Conservation (phyloP, 495 filamentous ascomycete species). For the Penicillium waksmanii region DNA sequence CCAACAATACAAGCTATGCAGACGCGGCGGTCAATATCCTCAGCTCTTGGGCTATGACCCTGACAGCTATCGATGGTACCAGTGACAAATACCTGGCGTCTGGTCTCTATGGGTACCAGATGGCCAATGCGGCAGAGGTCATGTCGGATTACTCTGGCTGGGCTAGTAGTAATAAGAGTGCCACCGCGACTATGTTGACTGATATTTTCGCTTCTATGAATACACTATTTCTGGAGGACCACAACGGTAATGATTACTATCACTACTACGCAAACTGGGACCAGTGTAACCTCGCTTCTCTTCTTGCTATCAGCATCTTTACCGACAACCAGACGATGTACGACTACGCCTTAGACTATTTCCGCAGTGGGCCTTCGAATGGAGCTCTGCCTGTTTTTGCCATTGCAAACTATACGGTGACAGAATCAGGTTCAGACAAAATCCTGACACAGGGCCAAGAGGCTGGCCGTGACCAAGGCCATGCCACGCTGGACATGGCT, state of each 20-base stretch:
- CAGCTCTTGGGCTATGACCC: conserved; percentile 41
- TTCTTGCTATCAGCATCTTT: neutral
- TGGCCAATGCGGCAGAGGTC: conserved; percentile 51
- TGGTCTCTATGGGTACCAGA: conserved; percentile 49
- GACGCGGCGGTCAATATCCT: conserved; percentile 39
- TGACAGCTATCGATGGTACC: conserved; percentile 37
- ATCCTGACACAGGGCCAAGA: neutral
- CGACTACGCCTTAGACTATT: conserved; percentile 29
- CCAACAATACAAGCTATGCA: conserved; percentile 37
- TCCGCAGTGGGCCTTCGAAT: conserved; percentile 40
- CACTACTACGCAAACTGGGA: neutral
- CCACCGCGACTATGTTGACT: conserved; percentile 31
- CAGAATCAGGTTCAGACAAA: neutral
- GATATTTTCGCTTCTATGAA: neutral
- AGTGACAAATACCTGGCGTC: conserved; percentile 44
- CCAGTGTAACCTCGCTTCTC: neutral
- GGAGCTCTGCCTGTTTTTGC: conserved; percentile 25
- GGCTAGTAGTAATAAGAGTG: conserved; percentile 19
- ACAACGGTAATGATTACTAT: neutral
- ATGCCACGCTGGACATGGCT: neutral
- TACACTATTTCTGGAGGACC: neutral
- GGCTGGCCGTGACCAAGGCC: neutral
- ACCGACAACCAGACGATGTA: neutral
- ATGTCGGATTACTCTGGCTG: conserved; percentile 41
- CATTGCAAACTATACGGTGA: conserved; percentile 13